These are phyloP conservation scores for Saccharomycopsis hybrid DNA, from an alignment of 1,139 yeast species.

Conservation along the genomic window DNA sequence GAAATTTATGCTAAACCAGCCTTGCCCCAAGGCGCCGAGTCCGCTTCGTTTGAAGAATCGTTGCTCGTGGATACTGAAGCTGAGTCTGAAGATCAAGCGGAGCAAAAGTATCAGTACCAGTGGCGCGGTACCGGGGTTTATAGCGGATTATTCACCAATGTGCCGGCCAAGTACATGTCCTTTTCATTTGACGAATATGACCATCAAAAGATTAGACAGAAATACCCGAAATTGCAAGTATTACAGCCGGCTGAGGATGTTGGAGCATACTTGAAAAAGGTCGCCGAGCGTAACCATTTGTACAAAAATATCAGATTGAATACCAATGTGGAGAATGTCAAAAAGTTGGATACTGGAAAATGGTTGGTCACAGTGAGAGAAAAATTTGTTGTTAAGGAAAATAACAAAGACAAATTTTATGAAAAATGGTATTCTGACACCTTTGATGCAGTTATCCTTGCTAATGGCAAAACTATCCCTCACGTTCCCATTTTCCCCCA, in stretches of 20 bases:
- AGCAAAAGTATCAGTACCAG: slow-evolving; percentile 29
- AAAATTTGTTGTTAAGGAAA: neutral
- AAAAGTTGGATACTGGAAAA: slow-evolving; percentile 29
- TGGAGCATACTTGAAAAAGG: slow-evolving; percentile 29
- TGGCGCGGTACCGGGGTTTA: slow-evolving; percentile 41
- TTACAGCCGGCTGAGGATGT: slow-evolving; percentile 38
- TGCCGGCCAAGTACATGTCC: slow-evolving; percentile 38
- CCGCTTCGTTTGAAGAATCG: neutral
- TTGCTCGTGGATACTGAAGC: slow-evolving; percentile 23
- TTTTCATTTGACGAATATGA: slow-evolving; percentile 31
- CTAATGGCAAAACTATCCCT: slow-evolving; percentile 44
- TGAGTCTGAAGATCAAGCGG: slow-evolving; percentile 12
- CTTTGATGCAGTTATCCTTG: slow-evolving; percentile 40
- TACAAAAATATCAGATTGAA: slow-evolving; percentile 33
- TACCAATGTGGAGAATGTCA: slow-evolving; percentile 36
- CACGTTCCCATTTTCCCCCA: slow-evolving; percentile 39
- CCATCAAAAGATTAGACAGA: slow-evolving; percentile 11
- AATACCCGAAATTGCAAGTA: slow-evolving; percentile 27
- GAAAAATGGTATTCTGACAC: slow-evolving; percentile 30
- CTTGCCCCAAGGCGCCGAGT: slow-evolving; percentile 21
- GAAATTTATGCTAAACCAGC: slow-evolving; percentile 22
- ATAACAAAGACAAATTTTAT: slow-evolving; percentile 21
- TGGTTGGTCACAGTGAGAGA: slow-evolving; percentile 34
- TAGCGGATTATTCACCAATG: slow-evolving; percentile 39
- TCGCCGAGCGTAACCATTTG: slow-evolving; percentile 31